Conservation (phyloP, 2,329 filamentous ascomycete genomes). For the Verticillium nubilum region DNA sequence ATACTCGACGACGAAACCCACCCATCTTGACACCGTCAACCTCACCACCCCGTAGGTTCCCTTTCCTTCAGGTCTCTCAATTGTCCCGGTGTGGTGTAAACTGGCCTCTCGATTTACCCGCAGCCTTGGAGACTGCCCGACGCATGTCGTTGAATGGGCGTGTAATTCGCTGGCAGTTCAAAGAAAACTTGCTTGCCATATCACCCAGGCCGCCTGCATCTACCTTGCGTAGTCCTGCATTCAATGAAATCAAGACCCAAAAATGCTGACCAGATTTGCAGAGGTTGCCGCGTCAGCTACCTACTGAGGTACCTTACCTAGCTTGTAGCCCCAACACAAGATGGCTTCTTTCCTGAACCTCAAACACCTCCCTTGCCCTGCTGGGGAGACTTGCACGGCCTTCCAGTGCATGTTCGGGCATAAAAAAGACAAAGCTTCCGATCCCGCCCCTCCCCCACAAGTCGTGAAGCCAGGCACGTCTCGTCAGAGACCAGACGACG, state of each 20-base stretch:
- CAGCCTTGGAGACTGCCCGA: too few species aligned
- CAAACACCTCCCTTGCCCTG: slow-evolving; percentile 45
- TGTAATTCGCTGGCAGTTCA: too few species aligned
- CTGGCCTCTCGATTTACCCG: too few species aligned
- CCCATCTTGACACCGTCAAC: too few species aligned
- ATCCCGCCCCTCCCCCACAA: slow-evolving; percentile 4
- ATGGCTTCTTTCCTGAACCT: slow-evolving; percentile 22
- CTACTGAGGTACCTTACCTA: neutral
- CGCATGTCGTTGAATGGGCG: too few species aligned
- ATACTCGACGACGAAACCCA: neutral
- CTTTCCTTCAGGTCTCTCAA: too few species aligned
- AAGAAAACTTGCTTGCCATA: too few species aligned
- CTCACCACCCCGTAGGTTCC: too few species aligned
- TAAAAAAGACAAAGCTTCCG: slow-evolving; percentile 23
- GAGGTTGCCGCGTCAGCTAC: neutral
- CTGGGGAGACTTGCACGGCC: slow-evolving; percentile 40
- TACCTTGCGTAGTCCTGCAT: too few species aligned
- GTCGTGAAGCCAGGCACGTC: slow-evolving; percentile 6
- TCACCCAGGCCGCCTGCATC: too few species aligned
- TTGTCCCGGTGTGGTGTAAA: too few species aligned
- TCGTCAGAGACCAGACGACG: slow-evolving; percentile 5
- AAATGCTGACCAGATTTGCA: neutral
- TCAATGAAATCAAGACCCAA: too few species aligned
- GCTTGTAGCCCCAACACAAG: neutral
- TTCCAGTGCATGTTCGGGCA: slow-evolving; percentile 48